A percentile compares a stretch with the other conserved stretches of the same genome.
Evolutionary conservation across 495 filamentous ascomycete genomes (phyloP).

Genomic region (Jackrogersella multiformis): DNA sequence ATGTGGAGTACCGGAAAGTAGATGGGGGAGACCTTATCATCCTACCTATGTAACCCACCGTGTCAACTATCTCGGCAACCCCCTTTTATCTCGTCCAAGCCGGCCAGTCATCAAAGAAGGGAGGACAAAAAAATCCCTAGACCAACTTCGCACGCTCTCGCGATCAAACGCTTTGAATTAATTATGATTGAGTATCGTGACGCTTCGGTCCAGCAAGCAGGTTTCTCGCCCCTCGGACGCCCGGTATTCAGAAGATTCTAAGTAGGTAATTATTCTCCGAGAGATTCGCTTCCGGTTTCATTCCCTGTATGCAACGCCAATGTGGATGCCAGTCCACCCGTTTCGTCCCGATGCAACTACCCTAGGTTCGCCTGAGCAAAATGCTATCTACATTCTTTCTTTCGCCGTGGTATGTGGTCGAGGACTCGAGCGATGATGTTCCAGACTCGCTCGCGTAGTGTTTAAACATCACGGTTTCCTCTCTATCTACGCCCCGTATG

Average conservation of each 20-base stretch:
- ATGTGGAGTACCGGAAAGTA: slow-evolving; percentile 12
- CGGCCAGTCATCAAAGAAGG: background rate
- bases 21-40: slow-evolving; percentile 10
- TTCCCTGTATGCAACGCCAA: slow-evolving; percentile 25
- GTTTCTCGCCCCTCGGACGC: background rate
- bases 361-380: slow-evolving; percentile 37
- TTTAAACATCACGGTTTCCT: slow-evolving; percentile 14
- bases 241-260: slow-evolving; percentile 33
- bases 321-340: slow-evolving; percentile 25
- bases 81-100: background rate
- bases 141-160: background rate
- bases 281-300: slow-evolving; percentile 2
- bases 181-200: slow-evolving; percentile 6
- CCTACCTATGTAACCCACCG: background rate
- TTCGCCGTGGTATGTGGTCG: slow-evolving; percentile 10
- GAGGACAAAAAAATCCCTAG: background rate
- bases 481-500: slow-evolving; percentile 24
- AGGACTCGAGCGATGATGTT: slow-evolving; percentile 12
- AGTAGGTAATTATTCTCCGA: slow-evolving; percentile 27
- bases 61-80: slow-evolving; percentile 6
- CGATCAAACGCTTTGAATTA: slow-evolving; percentile 19
- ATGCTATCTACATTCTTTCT: slow-evolving; percentile 35
- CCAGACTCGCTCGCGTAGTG: slow-evolving; percentile 3
- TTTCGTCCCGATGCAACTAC: slow-evolving; percentile 18
- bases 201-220: slow-evolving; percentile 1